Percentiles rank a stretch among this genome's conserved stretches.
These are phyloP conservation scores for Myxozyma sirexii DNA, from an alignment of 805 yeast genomes.

Conservation along the genomic window DNA sequence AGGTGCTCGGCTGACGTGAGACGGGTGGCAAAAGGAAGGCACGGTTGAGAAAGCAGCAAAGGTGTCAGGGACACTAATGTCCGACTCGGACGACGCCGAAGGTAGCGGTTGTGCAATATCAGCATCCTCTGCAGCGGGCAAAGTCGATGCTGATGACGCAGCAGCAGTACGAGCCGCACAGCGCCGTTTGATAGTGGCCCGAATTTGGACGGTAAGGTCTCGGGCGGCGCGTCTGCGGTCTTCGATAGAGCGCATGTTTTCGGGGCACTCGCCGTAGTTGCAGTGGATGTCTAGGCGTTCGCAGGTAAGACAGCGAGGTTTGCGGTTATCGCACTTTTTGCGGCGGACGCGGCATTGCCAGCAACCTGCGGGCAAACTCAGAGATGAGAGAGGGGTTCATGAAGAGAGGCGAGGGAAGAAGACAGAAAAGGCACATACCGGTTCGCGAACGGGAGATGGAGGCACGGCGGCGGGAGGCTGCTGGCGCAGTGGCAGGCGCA, in stretches of 20 bases:
- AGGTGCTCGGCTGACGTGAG: neutral
- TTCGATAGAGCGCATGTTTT: constrained; percentile 12
- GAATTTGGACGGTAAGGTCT: constrained; percentile 15
- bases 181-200: constrained; percentile 5
- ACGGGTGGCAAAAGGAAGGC: neutral
- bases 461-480: neutral
- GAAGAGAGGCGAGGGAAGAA: neutral
- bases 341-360: constrained; percentile 31
- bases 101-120: neutral
- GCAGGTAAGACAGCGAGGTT: constrained; percentile 21
- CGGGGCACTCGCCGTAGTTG: constrained; percentile 26
- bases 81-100: neutral
- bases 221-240: constrained; percentile 17
- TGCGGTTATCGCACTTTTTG: constrained; percentile 29
- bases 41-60: neutral
- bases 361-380: constrained; percentile 17
- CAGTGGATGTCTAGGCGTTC: constrained; percentile 20
- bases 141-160: neutral
- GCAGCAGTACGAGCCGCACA: neutral
- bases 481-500: too few relatives aligned
- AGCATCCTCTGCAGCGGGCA: neutral
- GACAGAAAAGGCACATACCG: neutral
- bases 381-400: too few relatives aligned
- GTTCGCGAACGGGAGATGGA: constrained; percentile 19
- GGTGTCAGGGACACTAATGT: neutral